phyloP scores from a whole-genome alignment of 2,329 filamentous ascomycete genomes.

The Acarospora socialis region DNA sequence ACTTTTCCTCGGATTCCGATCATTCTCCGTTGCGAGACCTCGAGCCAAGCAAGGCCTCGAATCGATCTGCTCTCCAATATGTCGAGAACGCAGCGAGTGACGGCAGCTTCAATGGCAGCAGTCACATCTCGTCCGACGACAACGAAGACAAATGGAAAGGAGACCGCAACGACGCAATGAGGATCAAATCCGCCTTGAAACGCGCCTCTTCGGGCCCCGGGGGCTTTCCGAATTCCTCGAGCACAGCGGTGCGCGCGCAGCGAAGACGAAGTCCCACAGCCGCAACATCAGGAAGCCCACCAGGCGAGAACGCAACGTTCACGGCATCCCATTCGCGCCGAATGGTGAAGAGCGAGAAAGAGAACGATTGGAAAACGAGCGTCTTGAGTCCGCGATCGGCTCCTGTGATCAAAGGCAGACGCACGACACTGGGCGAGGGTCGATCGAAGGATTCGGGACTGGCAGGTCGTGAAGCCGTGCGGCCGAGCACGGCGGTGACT shows the following conservation, averaged over 20 bases:
- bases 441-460: slow-evolving; percentile 26
- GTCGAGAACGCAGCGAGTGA: slow-evolving; percentile 21
- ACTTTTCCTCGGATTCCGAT: slow-evolving; percentile 39
- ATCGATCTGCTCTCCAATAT: slow-evolving; percentile 29
- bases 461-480: slow-evolving; percentile 25
- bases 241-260: slow-evolving; percentile 21
- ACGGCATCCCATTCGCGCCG: slow-evolving; percentile 51
- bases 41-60: slow-evolving; percentile 34
- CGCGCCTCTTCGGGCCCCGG: slow-evolving; percentile 37
- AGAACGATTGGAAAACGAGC: slow-evolving; percentile 38
- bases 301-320: slow-evolving; percentile 45
- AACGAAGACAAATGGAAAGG: slow-evolving; percentile 35
- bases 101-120: slow-evolving; percentile 18
- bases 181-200: slow-evolving; percentile 42
- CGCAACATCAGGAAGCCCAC: slow-evolving; percentile 35
- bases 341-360: slow-evolving; percentile 50
- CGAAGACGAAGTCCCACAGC: slow-evolving; percentile 43
- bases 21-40: slow-evolving; percentile 41
- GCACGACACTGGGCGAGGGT: slow-evolving; percentile 29
- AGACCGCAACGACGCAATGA: slow-evolving; percentile 36
- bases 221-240: background rate
- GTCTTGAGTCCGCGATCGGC: slow-evolving; percentile 48
- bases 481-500: slow-evolving; percentile 25
- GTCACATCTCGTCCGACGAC: slow-evolving; percentile 29
- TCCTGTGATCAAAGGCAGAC: slow-evolving; percentile 41